Evolutionary conservation across 257 asterid genomes (phyloP).

Genomic region (Anisodus tanguticus): DNA sequence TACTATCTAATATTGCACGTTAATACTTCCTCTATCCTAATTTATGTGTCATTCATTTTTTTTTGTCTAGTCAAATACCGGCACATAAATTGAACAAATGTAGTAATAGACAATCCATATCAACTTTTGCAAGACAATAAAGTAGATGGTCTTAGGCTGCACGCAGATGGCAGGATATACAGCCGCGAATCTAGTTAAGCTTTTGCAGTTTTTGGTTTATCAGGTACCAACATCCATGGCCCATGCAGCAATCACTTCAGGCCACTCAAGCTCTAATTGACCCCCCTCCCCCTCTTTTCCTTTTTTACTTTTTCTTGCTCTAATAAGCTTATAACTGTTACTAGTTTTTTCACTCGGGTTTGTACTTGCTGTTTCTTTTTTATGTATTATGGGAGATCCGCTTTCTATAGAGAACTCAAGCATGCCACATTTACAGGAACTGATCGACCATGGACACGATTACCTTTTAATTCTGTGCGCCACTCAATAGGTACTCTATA

Average conservation of each 20-base stretch:
- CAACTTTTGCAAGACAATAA: slow-evolving; percentile 21
- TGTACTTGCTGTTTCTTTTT: neutral
- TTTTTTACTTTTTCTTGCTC: neutral
- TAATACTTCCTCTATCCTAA: no score
- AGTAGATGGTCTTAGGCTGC: neutral
- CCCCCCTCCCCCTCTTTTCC: neutral
- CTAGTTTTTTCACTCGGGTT: neutral
- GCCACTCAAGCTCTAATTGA: neutral
- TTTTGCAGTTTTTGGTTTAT: slow-evolving; percentile 14
- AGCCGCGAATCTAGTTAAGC: slow-evolving; percentile 12
- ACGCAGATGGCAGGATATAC: slow-evolving; percentile 18
- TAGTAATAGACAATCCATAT: neutral
- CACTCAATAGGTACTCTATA: neutral
- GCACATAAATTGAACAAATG: neutral
- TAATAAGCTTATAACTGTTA: neutral
- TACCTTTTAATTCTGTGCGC: neutral
- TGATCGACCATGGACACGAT: neutral
- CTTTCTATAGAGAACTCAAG: neutral
- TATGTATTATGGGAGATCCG: neutral
- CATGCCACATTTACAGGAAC: neutral
- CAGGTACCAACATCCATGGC: neutral
- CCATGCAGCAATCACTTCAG: neutral
- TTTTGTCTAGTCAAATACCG: no score
- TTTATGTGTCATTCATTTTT: no score
- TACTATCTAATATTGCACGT: no score